phyloP scores from a whole-genome alignment of 176 grass and related monocot genomes.

The Chrysopogon serrulatus region DNA sequence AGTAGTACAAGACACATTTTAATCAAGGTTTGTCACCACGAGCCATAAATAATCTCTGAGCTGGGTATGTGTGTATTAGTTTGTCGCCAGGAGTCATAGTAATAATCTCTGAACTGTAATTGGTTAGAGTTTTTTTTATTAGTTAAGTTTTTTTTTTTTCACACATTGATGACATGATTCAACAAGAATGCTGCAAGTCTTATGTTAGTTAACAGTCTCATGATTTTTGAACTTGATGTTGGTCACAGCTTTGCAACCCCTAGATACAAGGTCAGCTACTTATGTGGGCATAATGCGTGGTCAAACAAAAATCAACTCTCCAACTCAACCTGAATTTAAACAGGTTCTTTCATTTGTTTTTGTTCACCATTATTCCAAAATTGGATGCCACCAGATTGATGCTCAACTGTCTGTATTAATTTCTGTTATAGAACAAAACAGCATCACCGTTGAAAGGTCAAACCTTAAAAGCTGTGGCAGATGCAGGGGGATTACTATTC shows the following conservation, averaged over 20 bases:
- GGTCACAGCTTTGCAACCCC: not conserved
- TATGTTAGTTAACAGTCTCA: not conserved
- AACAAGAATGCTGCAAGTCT: not conserved
- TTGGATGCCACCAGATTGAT: not conserved
- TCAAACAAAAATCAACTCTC: not conserved
- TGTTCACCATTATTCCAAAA: not conserved
- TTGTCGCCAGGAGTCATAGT: too few species aligned
- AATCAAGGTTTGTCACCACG: not conserved
- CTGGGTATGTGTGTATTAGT: too few species aligned
- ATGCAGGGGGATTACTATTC: not conserved
- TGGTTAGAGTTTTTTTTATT: not conserved
- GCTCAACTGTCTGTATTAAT: slow-evolving; percentile 6
- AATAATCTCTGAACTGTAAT: not conserved
- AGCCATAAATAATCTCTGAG: not conserved
- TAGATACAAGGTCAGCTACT: not conserved
- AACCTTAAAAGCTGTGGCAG: not conserved
- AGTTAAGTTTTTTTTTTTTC: not conserved
- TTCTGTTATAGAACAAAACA: not conserved
- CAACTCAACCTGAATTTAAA: not conserved
- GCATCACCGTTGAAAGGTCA: not conserved
- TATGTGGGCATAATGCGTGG: not conserved
- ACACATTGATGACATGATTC: not conserved
- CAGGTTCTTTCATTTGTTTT: not conserved
- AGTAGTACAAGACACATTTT: not conserved
- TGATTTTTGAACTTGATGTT: not conserved